Conservation (phyloP, 2,329 filamentous ascomycete species). For the Helotiales sp. region DNA sequence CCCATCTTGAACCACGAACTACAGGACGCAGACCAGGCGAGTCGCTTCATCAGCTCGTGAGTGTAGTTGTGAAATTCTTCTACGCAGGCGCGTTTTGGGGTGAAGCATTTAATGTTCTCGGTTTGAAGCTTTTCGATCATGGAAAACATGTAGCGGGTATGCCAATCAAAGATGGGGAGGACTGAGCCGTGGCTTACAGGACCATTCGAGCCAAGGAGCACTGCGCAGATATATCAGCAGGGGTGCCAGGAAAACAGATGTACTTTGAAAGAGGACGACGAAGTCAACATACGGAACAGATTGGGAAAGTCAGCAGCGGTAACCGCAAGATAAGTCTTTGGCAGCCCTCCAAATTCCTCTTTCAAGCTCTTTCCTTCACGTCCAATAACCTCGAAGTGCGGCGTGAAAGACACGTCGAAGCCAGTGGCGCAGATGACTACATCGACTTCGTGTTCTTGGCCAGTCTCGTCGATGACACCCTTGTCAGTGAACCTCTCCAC, state of each 20-base stretch:
- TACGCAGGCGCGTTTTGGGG: conserved; percentile 48
- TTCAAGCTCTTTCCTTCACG: conserved; percentile 26
- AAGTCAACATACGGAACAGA: conserved; percentile 42
- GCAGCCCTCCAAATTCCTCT: conserved; percentile 31
- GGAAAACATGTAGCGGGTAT: conserved; percentile 44
- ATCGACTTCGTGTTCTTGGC: conserved; percentile 43
- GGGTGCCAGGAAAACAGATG: no score
- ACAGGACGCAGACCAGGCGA: conserved; percentile 36
- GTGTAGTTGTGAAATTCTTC: conserved; percentile 41
- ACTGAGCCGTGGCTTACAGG: conserved; percentile 39
- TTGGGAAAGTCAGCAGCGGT: conserved; percentile 36
- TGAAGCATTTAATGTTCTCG: conserved; percentile 47
- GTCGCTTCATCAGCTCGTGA: conserved; percentile 43
- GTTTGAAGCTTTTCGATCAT: conserved; percentile 44
- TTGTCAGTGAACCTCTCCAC: conserved; percentile 43
- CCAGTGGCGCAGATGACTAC: conserved; percentile 45
- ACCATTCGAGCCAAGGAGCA: conserved; percentile 41
- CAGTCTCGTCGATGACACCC: conserved; percentile 43
- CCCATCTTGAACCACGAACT: conserved; percentile 39
- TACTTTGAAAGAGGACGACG: no score
- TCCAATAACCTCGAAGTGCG: conserved; percentile 37
- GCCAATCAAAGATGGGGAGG: conserved; percentile 43
- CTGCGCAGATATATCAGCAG: no score
- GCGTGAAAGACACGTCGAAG: conserved; percentile 41
- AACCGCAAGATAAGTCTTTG: conserved; percentile 36